phyloP scores from a whole-genome alignment of 345 rosid species.

The Chamaenerion angustifolium region DNA sequence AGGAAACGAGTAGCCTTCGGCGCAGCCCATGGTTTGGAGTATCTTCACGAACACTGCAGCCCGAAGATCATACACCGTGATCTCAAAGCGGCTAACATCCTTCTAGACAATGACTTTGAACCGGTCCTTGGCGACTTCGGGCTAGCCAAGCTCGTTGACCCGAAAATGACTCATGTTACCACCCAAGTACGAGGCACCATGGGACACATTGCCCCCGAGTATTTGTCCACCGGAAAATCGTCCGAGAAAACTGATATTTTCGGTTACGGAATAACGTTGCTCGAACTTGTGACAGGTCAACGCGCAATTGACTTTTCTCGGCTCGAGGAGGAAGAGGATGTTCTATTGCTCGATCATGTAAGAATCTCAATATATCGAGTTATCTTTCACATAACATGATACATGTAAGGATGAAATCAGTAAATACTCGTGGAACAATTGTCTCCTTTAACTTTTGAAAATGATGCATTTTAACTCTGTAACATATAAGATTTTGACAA shows the following conservation, averaged over 20 bases:
- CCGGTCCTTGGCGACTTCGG: slow-evolving; percentile 88
- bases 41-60: slow-evolving; percentile 71
- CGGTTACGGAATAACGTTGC: slow-evolving; percentile 82
- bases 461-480: too few relatives aligned
- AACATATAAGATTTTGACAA: too few relatives aligned
- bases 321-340: slow-evolving; percentile 81
- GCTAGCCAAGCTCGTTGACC: slow-evolving; percentile 54
- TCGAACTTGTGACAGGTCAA: slow-evolving; percentile 83
- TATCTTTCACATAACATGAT: too few relatives aligned
- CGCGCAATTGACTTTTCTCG: slow-evolving; percentile 78
- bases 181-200: slow-evolving; percentile 86
- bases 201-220: slow-evolving; percentile 94
- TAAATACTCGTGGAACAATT: too few relatives aligned
- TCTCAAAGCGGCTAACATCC: slow-evolving; percentile 81
- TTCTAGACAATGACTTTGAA: slow-evolving; percentile 63
- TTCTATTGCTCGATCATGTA: slow-evolving; percentile 86
- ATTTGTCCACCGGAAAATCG: slow-evolving; percentile 72
- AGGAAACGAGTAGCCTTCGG: slow-evolving; percentile 74
- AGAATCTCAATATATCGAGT: slow-evolving; percentile 12
- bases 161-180: slow-evolving; percentile 62
- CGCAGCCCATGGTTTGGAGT: slow-evolving; percentile 77
- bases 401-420: too few relatives aligned
- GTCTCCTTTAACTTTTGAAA: too few relatives aligned
- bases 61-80: slow-evolving; percentile 90
- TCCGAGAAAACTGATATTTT: slow-evolving; percentile 85